Evolutionary conservation across 768 basidiomycete genomes (phyloP), one percentile per base, ranked within the genome.

Genomic region (Trametes cingulata): DNA sequence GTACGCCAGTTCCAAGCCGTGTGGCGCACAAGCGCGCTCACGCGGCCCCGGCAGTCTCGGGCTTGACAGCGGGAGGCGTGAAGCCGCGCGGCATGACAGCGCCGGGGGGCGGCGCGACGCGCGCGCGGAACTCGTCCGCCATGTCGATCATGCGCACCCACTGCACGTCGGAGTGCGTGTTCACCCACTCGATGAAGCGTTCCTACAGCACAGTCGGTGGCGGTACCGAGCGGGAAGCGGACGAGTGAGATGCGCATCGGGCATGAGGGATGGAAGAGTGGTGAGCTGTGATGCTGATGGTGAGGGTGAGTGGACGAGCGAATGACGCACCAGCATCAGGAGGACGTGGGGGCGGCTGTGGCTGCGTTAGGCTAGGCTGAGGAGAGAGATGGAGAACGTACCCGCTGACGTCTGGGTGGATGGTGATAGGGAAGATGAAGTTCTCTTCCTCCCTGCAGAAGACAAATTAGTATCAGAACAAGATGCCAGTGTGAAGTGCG

Each of bases 371-470:
- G 13, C 14, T 10, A 12, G 7, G 17, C 36, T 39, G 27, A 36
- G 41, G 5, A 27, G n/a, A 13, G 6, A 29, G 35, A 15, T 39
- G 25, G 53, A 52, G 25, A 39, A 67, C 46, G 57, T 72, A 82
- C 81, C 87, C 87, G 67, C 85, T 85, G 22, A 88, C 87, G 65
- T 91, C 88, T 1, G 90, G 89, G 65, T 91, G 90, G 40, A 92
- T 88, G 2, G 89, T 90, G 58, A 91, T 81, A 0, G 88, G 88
- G 65, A 89, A 87, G n/a, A 86, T 79, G 58, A 87, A 86, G 69
- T 82, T 78, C 80, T 70, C 61, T 53, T 62, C 61, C 41, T 62
- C 61, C 39, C 58, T 60, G 29, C n/a, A 51, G 15, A 33, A 13
- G 13, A 3, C 6, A 15, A 20, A 37, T 6, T 43, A 24, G 6